These are phyloP conservation scores for Plectranthus barbatus DNA, from an alignment of 257 asterid species.

Conservation along the genomic window DNA sequence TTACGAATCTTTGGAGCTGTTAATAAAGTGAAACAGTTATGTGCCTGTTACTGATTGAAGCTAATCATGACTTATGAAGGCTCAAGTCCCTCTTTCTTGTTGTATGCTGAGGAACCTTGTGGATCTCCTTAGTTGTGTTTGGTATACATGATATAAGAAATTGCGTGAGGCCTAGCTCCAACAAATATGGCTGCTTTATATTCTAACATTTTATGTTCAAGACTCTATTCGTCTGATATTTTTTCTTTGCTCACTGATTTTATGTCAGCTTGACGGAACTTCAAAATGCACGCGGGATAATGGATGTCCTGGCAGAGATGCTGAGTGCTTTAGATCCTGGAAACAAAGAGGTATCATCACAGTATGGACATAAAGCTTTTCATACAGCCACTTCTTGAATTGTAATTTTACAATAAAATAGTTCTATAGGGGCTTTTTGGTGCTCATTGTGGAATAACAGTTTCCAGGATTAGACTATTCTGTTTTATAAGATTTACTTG, in stretches of 20 bases:
- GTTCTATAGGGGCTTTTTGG: not conserved
- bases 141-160: not conserved
- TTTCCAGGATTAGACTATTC: not conserved
- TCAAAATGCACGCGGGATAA: conserved; percentile 94
- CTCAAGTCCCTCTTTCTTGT: not conserved
- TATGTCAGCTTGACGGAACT: conserved; percentile 74
- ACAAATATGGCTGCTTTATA: conserved; percentile 1
- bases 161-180: conserved; percentile 1
- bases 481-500: not conserved
- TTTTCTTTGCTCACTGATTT: conserved; percentile 6
- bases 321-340: conserved; percentile 84
- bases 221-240: conserved; percentile 15
- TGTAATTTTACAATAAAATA: conserved; percentile 7
- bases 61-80: conserved; percentile 3
- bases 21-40: not conserved
- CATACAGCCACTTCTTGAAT: conserved; percentile 1
- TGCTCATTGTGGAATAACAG: not conserved
- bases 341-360: conserved; percentile 71
- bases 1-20: not conserved
- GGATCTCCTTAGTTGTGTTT: not conserved
- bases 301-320: conserved; percentile 99
- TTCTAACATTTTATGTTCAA: conserved; percentile 6
- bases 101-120: not conserved
- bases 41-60: not conserved
- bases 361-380: not conserved